Base-by-base conservation (phyloP, 2,329 filamentous ascomycete species). In the Penicillium frequentans region DNA sequence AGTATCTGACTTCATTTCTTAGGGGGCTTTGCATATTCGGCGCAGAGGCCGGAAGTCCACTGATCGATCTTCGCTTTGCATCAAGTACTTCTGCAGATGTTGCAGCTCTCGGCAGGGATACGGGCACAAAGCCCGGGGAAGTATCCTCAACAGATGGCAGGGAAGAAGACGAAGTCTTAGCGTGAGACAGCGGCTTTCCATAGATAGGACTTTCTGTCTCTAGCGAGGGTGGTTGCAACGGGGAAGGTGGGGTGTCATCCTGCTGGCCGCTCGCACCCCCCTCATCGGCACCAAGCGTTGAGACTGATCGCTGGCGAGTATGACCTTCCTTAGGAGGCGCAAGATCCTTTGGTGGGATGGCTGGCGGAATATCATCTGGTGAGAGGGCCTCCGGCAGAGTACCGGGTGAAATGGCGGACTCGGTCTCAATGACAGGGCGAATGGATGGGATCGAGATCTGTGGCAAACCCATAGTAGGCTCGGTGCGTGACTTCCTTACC, bases 241-340 rank as follows among this genome's bases (percentile, higher is more conserved):
- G 64, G n/a, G 64, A 67, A n/a, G 64, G 64, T 1, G 64, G 64
- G 6, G 24, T 52, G 10, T 19, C 51, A 21, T 61, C 52, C 16
- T 49, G 50, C 13, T 46, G 26, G 26, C 24, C 37, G 35, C 19
- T 24, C 14, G 27, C 23, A 3, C n/a, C 14, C 24, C 61, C 39
- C 24, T 66, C 66, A 26, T 64, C 61, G 16, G 55, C 48, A 10
- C 63, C 67, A 52, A 71, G 61, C 16, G 68, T 68, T 26, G 70
- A 72, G 45, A 70, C 52, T 1, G 69, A 71, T n/a, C 58, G 51
- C 31, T 64, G 62, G 16, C 59, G 57, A n/a, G 27, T 42, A 16
- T 58, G 57, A n/a, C 43, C 46, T 47, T 53, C 52, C 47, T 47
- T 42, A 3, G 50, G 58, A 9, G 45, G 55, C 13, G 42, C 51